Percentiles rank a stretch among this genome's conserved stretches.
phyloP scores from a whole-genome alignment of 352 stramenopile species.

The Salisapilia sapeloensis region DNA sequence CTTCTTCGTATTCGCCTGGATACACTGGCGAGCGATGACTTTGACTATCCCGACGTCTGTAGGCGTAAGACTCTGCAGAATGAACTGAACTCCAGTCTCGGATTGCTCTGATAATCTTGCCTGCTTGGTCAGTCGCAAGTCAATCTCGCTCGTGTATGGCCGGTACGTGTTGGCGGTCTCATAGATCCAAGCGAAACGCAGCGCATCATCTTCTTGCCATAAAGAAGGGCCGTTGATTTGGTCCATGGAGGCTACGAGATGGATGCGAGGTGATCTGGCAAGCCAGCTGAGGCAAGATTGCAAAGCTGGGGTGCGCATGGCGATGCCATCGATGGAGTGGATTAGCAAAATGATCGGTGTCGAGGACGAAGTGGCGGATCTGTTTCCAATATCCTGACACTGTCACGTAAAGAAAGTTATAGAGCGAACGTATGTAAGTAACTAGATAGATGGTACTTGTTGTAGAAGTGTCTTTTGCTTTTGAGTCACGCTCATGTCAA shows the following conservation, averaged over 20 bases:
- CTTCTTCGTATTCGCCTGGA: conserved; percentile 1
- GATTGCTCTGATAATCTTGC: conserved; percentile 12
- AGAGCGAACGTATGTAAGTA: neutral
- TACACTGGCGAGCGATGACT: conserved; percentile 15
- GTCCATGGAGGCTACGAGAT: conserved; percentile 29
- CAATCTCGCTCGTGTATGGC: conserved; percentile 29
- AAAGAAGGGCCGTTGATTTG: conserved; percentile 32
- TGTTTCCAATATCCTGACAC: neutral
- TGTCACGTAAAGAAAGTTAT: neutral
- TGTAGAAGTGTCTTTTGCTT: neutral
- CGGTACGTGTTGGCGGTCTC: conserved; percentile 19
- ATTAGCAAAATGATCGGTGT: conserved; percentile 20
- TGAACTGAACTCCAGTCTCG: conserved; percentile 32
- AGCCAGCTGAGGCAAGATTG: conserved; percentile 37
- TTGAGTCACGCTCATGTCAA: neutral
- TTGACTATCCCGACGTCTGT: conserved; percentile 29
- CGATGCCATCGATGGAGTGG: conserved; percentile 31
- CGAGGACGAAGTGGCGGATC: neutral
- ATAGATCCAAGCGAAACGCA: conserved; percentile 32
- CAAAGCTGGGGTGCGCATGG: conserved; percentile 19
- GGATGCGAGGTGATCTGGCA: conserved; percentile 15
- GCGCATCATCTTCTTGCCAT: conserved; percentile 30
- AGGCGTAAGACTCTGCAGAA: conserved; percentile 41
- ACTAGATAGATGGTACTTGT: neutral
- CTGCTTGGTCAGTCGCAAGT: conserved; percentile 11